Evolutionary conservation across 306 rosid species (phyloP).

Genomic region (Fragaria ananassa): DNA sequence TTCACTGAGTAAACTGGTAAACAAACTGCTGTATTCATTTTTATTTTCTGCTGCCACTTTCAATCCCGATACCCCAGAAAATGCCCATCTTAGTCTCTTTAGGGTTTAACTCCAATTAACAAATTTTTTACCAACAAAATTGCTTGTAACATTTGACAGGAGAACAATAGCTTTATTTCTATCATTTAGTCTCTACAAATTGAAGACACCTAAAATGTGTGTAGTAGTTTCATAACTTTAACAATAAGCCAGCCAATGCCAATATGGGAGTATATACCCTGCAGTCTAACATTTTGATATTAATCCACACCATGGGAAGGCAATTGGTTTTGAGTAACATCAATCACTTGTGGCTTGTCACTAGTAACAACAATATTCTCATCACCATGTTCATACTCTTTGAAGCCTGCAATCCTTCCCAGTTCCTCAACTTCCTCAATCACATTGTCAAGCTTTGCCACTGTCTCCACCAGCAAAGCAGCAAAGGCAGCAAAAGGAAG

Average conservation of each 20-base stretch:
- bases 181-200: background rate
- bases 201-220: constrained; percentile 2
- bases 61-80: too few species aligned
- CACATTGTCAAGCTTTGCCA: constrained; percentile 77
- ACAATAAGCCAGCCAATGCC: constrained; percentile 10
- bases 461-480: constrained; percentile 86
- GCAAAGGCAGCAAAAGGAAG: constrained; percentile 97
- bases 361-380: constrained; percentile 48
- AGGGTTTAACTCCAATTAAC: background rate
- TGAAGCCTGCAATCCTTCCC: constrained; percentile 71
- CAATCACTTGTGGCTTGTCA: constrained; percentile 43
- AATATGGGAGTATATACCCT: constrained; percentile 9
- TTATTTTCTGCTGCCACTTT: too few species aligned
- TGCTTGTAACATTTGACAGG: background rate
- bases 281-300: constrained; percentile 12
- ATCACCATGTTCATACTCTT: constrained; percentile 60
- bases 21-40: too few species aligned
- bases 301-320: constrained; percentile 58
- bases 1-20: too few species aligned
- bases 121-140: background rate
- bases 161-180: background rate
- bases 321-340: constrained; percentile 42
- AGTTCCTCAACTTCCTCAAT: constrained; percentile 84
- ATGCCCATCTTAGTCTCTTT: too few species aligned
- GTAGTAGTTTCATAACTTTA: background rate